Evolutionary conservation across 495 filamentous ascomycete species (phyloP).

Genomic region (Podospora conica): DNA sequence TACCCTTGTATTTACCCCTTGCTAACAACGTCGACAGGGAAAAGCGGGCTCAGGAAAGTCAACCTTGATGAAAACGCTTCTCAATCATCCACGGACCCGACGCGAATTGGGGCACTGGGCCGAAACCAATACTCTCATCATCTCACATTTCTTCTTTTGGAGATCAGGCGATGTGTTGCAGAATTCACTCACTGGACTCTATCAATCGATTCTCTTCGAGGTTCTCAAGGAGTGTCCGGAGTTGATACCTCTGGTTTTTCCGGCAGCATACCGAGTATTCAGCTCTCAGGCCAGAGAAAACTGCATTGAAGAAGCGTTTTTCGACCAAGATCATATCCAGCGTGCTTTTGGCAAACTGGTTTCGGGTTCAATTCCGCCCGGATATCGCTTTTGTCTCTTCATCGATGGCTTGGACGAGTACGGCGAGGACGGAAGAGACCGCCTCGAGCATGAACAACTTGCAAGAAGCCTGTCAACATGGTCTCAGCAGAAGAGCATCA

Average conservation of each 20-base stretch:
- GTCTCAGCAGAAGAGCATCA: neutral
- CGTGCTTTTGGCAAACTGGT: neutral
- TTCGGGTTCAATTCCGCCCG: neutral
- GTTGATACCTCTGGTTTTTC: neutral
- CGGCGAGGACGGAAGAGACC: neutral
- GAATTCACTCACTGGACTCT: neutral
- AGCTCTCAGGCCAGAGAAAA: neutral
- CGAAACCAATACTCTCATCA: neutral
- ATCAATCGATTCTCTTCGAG: neutral
- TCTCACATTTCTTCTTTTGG: neutral
- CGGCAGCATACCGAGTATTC: neutral
- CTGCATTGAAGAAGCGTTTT: neutral
- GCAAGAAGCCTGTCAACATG: neutral
- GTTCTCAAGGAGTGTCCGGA: neutral
- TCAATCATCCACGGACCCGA: neutral
- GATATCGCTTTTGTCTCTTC: neutral
- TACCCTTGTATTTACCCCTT: neutral
- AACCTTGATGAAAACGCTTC: neutral
- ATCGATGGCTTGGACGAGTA: slow-evolving; percentile 2
- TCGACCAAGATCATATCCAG: neutral
- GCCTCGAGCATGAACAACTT: neutral
- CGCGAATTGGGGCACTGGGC: neutral
- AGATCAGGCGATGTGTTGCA: neutral
- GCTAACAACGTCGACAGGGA: neutral
- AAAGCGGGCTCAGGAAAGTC: neutral